Evolutionary conservation across 1,139 yeast species (phyloP).

Genomic region (Candida sp.): DNA sequence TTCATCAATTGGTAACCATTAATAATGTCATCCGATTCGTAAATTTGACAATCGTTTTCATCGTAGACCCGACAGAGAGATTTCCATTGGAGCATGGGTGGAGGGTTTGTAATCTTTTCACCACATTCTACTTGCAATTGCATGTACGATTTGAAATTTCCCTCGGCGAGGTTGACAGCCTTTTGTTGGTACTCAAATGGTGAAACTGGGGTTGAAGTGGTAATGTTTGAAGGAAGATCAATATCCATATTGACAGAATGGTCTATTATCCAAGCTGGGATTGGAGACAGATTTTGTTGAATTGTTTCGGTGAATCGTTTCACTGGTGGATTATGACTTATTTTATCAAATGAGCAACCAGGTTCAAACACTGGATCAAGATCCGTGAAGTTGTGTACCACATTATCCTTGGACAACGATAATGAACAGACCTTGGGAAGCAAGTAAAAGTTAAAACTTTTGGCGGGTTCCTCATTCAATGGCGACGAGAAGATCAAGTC

Average conservation of each 20-base stretch:
- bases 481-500: conserved; percentile 24
- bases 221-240: conserved; percentile 4
- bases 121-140: conserved; percentile 17
- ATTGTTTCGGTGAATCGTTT: conserved; percentile 1
- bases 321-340: too few species aligned
- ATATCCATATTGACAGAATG: conserved; percentile 10
- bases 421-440: background rate
- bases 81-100: conserved; percentile 29
- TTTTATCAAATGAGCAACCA: too few species aligned
- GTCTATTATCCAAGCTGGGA: conserved; percentile 7
- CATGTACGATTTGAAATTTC: conserved; percentile 28
- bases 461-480: too few species aligned
- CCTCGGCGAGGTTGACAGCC: conserved; percentile 20
- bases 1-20: conserved; percentile 27
- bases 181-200: conserved; percentile 7
- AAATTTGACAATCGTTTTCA: conserved; percentile 18
- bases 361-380: conserved; percentile 13
- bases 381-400: conserved; percentile 10
- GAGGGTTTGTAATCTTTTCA: conserved; percentile 3
- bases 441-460: background rate
- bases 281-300: background rate
- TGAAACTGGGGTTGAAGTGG: conserved; percentile 12
- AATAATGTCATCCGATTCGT: conserved; percentile 27
- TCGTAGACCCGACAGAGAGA: conserved; percentile 29
- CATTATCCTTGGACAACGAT: background rate